A percentile compares a stretch with the other conserved stretches of the same genome.
These are phyloP conservation scores for Xylaria cubensis DNA, from an alignment of 495 filamentous ascomycete species.

Conservation along the genomic window DNA sequence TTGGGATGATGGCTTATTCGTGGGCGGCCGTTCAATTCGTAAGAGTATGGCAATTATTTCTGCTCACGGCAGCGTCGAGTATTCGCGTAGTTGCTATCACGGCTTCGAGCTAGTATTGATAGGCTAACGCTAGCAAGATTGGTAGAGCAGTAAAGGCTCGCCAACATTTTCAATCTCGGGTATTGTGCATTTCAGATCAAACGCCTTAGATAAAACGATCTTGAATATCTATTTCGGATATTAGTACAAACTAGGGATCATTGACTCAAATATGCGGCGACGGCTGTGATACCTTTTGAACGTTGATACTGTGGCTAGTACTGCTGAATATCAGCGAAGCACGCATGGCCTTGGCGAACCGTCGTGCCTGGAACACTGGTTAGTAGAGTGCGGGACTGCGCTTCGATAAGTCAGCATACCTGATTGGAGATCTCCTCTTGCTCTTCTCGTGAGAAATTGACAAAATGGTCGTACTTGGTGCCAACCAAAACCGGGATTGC, in stretches of 20 bases:
- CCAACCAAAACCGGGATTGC: conserved; percentile 96
- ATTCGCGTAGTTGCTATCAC: conserved; percentile 12
- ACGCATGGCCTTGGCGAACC: conserved; percentile 98
- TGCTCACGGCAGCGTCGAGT: conserved; percentile 1
- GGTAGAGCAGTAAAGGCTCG: conserved; percentile 94
- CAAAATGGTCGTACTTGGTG: conserved; percentile 98
- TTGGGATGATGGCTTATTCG: conserved; percentile 13
- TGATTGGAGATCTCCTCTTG: conserved; percentile 98
- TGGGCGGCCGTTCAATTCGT: conserved; percentile 28
- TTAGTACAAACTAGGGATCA: not conserved
- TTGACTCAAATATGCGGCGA: conserved; percentile 16
- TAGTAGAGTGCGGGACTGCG: conserved; percentile 11
- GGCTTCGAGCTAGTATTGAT: conserved; percentile 14
- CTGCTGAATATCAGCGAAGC: conserved; percentile 97
- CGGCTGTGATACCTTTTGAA: conserved; percentile 79
- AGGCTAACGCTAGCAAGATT: conserved; percentile 63
- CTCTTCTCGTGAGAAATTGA: conserved; percentile 95
- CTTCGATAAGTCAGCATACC: conserved; percentile 53
- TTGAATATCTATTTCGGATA: conserved; percentile 85
- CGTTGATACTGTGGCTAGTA: conserved; percentile 98
- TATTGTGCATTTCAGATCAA: conserved; percentile 98
- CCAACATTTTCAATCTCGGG: conserved; percentile 98
- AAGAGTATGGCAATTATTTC: conserved; percentile 17
- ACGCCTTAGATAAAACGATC: conserved; percentile 97
- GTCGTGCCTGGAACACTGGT: conserved; percentile 70